phyloP scores from a whole-genome alignment of 169 alveolate genomes.

The Amoebophrya sp. region DNA sequence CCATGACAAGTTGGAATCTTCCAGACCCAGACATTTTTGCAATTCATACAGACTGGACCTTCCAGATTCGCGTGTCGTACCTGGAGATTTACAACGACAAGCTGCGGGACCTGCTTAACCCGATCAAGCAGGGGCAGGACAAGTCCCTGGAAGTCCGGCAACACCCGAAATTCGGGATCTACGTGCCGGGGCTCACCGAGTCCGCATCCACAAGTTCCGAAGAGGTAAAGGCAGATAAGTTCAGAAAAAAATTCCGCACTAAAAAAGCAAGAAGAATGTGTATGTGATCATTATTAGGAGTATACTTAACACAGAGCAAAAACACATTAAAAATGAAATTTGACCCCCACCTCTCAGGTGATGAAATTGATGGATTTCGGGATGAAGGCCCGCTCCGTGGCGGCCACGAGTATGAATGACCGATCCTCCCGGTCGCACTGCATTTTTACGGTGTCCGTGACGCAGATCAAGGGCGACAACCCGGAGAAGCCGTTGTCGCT shows the following conservation, averaged over 20 bases:
- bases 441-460: constrained; percentile 68
- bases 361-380: constrained; percentile 28
- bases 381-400: constrained; percentile 30
- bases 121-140: not conserved
- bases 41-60: constrained; percentile 1
- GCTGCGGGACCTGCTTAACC: constrained; percentile 30
- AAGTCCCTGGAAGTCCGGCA: not conserved
- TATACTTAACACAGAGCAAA: no score
- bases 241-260: no score
- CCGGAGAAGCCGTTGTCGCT: constrained; percentile 38
- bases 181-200: constrained; percentile 22
- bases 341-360: no score
- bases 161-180: constrained; percentile 27
- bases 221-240: no score
- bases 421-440: constrained; percentile 67
- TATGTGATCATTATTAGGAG: no score
- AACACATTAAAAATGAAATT: no score
- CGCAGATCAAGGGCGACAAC: constrained; percentile 63
- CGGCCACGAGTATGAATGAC: constrained; percentile 44
- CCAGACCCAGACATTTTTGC: no score
- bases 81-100: constrained; percentile 29
- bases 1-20: no score
- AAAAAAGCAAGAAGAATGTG: no score
- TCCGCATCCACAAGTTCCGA: not conserved
- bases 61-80: constrained; percentile 23